Evolutionary conservation across 441 rosid genomes (phyloP).

Genomic region (Francoa sonchifolia): DNA sequence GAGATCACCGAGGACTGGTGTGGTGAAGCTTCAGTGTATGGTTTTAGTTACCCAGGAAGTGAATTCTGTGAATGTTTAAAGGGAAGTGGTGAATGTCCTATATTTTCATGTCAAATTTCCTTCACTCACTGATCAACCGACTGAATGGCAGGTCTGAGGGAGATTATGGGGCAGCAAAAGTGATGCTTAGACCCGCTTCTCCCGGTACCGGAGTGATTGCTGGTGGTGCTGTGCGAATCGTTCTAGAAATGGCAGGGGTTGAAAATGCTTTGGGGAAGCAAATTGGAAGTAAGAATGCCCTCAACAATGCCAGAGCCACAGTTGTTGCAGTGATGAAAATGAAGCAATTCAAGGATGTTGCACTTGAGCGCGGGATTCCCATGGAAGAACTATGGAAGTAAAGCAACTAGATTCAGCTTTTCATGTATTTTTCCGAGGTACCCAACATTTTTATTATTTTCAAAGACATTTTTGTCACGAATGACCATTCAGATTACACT

Average conservation of each 20-base stretch:
- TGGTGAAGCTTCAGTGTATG: too few relatives aligned
- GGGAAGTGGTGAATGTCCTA: too few relatives aligned
- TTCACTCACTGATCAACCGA: too few relatives aligned
- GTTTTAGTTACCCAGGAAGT: too few relatives aligned
- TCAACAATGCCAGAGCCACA: conserved; percentile 86
- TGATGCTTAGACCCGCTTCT: conserved; percentile 95
- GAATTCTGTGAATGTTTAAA: too few relatives aligned
- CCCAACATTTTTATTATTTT: too few relatives aligned
- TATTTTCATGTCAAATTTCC: too few relatives aligned
- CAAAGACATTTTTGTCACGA: too few relatives aligned
- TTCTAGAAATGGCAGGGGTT: conserved; percentile 92
- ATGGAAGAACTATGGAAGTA: conserved; percentile 91
- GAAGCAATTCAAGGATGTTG: conserved; percentile 76
- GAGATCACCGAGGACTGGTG: too few relatives aligned
- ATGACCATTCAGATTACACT: too few relatives aligned
- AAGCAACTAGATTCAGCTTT: conserved; percentile 9
- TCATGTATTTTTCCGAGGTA: too few relatives aligned
- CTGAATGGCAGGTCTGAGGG: conserved; percentile 59
- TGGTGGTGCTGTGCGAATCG: conserved; percentile 85
- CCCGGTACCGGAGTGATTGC: conserved; percentile 96
- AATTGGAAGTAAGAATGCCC: conserved; percentile 65
- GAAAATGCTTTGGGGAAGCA: conserved; percentile 84
- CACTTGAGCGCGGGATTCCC: conserved; percentile 80
- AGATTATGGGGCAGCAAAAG: conserved; percentile 78
- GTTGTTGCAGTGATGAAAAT: conserved; percentile 70